These are phyloP conservation scores for Postia placenta DNA, from an alignment of 768 basidiomycete species.

Conservation along the genomic window DNA sequence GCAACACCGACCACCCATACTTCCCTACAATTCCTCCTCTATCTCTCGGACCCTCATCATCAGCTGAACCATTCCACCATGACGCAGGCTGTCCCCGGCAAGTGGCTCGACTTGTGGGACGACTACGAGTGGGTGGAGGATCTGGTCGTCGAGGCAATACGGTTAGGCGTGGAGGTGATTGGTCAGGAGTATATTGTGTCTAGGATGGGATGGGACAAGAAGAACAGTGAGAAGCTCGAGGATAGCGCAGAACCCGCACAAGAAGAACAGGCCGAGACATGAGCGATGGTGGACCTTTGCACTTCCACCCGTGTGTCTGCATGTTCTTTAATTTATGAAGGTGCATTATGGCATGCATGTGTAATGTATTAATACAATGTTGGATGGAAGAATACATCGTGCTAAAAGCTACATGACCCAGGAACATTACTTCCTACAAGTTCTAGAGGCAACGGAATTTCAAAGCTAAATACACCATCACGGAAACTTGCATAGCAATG, in stretches of 20 bases:
- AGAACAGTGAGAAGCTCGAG: constrained; percentile 9
- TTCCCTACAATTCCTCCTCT: constrained; percentile 58
- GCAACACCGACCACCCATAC: constrained; percentile 19
- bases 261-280: too few species aligned
- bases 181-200: constrained; percentile 88
- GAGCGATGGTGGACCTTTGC: too few species aligned
- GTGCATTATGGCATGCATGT: too few species aligned
- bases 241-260: constrained; percentile 1
- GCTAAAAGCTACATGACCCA: not conserved
- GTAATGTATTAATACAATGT: not conserved
- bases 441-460: too few species aligned
- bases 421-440: too few species aligned
- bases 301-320: too few species aligned
- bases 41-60: constrained; percentile 74
- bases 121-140: constrained; percentile 97
- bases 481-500: too few species aligned
- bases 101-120: constrained; percentile 90
- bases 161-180: constrained; percentile 81
- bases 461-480: too few species aligned
- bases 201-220: constrained; percentile 73
- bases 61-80: constrained; percentile 68
- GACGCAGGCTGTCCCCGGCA: constrained; percentile 77
- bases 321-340: too few species aligned
- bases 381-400: not conserved
- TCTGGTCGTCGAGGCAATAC: constrained; percentile 77